Evolutionary conservation across 768 basidiomycete genomes (phyloP), one percentile per base, ranked within the genome.

Genomic region (Ramaria rubella): DNA sequence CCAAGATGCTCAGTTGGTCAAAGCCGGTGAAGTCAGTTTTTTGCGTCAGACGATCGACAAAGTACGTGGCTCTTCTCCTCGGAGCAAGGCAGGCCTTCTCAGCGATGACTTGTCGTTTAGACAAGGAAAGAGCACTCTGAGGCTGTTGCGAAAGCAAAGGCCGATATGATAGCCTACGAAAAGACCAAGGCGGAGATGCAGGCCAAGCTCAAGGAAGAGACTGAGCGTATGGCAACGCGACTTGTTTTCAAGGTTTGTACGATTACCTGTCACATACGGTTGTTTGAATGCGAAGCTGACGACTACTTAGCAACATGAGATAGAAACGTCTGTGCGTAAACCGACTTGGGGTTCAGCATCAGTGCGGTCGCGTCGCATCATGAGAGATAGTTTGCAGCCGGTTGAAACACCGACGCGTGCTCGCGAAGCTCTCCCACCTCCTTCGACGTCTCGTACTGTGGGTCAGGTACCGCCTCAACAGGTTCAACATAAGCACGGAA

Each of bases 1-100:
- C 3, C 66, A 72, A 48, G 77, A 81, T 46, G 74, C 71, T 7
- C 81, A 76, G 58, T 73, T 81, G 38, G 69, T 74, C 30, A 87
- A 83, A 64, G 82, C 86, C 29, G 88, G 88, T 5, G 87, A 90
- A 70, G 85, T 85, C 5, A 75, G 75, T 15, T 80, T 85, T 38
- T 65, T 90, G 50, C 74, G 87, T 61, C 81, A 80, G 60, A 77
- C 69, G n/a, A 77, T 86, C 9, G 83, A 87, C 61, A 85, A 84
- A 76, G 88, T 85, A 62, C 50, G 61, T 46, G 23, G 5, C 31
- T 51, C 23, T 33, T 26, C 63, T 53, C 21, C 4, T 45, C 49
- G 31, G 14, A 48, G 38, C 12, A 33, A 19, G 8, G 27, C 27
- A 24, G 29, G 31, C 14, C 11, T 21, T 49, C 46, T 48, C 46